Base-by-base conservation (phyloP, 1,284 basidiomycete genomes). In the Erythrobasidium hasegawianum region DNA sequence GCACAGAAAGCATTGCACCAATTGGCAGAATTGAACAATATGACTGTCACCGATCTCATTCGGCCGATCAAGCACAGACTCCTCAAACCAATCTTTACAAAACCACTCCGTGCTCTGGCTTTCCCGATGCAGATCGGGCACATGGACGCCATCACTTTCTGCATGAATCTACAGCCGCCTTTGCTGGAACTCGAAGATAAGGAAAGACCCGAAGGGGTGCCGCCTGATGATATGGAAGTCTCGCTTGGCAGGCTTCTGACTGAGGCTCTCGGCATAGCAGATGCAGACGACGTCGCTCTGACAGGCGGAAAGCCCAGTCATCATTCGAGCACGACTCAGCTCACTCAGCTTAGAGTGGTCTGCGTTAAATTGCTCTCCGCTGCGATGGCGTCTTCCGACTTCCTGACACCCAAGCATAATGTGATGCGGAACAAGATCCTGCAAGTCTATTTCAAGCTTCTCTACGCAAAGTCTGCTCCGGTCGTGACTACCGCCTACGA, bases 41-140 rank as follows among this genome's bases (percentile, higher is more conserved):
- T 85, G 72, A 83, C 88, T 0, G 83, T 90, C 38, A 82, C 86
- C 45, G 90, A 93, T 43, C 81, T 98, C 24, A 81, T 98, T 54
- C 79, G 85, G 72, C 88, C 90, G 1, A 90, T 94, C 72, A 87
- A 91, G 57, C 89, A 93, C 67, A 87, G 93, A 14, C 86, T 97
- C 76, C 81, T 97, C 56, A 84, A 85, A 18, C 87, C 88, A 0
- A 95, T 99, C 73, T 98, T 91, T 79, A 90, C 89, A 26, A 98
- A 98, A 76, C 96, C 96, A 18, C 82, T 99, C 16, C 84, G 96
- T 62, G 96, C 96, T 0, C 83, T 99, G 20, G 93, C 94, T 1
- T 95, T 97, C 76, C 84, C 89, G 14, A 91, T 95, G 77, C 96
- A 99, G 77, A 97, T 98, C 65, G 96, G 94, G 33, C 93, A 97